A percentile compares a stretch with the other conserved stretches of the same genome.
These are phyloP conservation scores for Globisporangium camurandrum DNA, from an alignment of 352 stramenopile species.

Conservation along the genomic window DNA sequence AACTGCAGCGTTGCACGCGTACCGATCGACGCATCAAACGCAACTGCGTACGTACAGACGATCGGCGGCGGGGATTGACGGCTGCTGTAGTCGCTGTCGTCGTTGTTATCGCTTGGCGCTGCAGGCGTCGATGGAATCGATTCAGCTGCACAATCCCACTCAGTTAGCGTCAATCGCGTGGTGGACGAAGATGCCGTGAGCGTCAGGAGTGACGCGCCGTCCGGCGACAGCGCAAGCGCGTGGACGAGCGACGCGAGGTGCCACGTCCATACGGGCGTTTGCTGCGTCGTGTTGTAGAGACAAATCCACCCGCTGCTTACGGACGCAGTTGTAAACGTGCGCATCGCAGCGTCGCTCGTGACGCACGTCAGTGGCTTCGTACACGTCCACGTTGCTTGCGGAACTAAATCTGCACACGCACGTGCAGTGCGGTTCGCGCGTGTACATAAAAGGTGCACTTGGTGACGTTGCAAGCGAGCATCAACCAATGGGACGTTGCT, in stretches of 20 bases:
- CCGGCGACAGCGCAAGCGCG: conserved; percentile 7
- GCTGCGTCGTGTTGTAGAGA: conserved; percentile 9
- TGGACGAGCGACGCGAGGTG: background rate
- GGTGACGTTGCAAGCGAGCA: background rate
- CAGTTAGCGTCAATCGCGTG: background rate
- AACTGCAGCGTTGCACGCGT: conserved; percentile 2
- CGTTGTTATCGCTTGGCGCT: background rate
- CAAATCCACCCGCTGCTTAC: background rate
- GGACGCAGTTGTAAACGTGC: conserved; percentile 7
- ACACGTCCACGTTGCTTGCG: conserved; percentile 3
- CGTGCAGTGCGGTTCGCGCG: background rate
- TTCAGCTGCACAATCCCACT: conserved; percentile 10
- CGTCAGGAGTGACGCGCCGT: conserved; percentile 6
- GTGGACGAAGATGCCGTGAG: background rate
- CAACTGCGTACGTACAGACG: conserved; percentile 1
- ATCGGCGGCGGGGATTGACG: conserved; percentile 1
- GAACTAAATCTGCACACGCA: background rate
- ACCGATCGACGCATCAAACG: no score
- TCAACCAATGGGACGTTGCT: background rate
- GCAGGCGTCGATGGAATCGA: conserved; percentile 2
- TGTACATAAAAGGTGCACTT: conserved; percentile 1
- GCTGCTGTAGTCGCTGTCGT: conserved; percentile 12
- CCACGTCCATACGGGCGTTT: conserved; percentile 8
- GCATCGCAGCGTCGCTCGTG: background rate
- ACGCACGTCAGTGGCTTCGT: conserved; percentile 3